Evolutionary conservation across 2,329 filamentous ascomycete genomes (phyloP), one percentile per base, ranked within the genome.

Genomic region (Microsporum ferrugineum): DNA sequence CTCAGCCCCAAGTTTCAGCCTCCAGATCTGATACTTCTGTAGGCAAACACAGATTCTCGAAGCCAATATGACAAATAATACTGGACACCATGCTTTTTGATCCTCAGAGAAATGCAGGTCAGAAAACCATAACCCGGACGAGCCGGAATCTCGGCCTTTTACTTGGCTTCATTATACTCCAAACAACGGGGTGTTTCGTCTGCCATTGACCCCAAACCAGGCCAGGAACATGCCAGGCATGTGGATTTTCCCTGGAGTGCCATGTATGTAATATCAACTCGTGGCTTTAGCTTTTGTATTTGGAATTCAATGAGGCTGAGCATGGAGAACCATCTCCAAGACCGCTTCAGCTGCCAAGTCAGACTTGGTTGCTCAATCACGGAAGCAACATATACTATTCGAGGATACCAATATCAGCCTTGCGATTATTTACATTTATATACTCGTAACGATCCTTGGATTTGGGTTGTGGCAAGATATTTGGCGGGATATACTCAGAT

Each of bases 291-390:
- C 51, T 6, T 55, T 55, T 23, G 31, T 34, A 55, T 55, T 55
- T 55, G 51, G 51, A 55, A 55, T 55, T 53, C 43, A 47, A 51
- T 55, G 51, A 55, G 51, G 51, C 51, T 55, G 51, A 55, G 51
- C 5, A 53, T n/a, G 17, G 5, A 51, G 1, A 14, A 29, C 10
- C 23, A 31, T 33, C 27, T 36, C 10, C 14, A n/a, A 2, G 31
- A 12, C 27, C 12, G 6, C 12, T 29, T 53, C 31, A 55, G 51
- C 12, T 36, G 51, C 51, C 51, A 55, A 55, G 51, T 14, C 12
- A 55, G 51, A 31, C 51, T 36, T 36, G 3, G 27, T 51, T 10
- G 45, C 10, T 23, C 45, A 51, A 29, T 51, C 10, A n/a, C 38
- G 23, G 23, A 51, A 31, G 27, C 27, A 31, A 17, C 43, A 51